phyloP scores from a whole-genome alignment of 2,329 filamentous ascomycete genomes.

The Aspergillus sp. region DNA sequence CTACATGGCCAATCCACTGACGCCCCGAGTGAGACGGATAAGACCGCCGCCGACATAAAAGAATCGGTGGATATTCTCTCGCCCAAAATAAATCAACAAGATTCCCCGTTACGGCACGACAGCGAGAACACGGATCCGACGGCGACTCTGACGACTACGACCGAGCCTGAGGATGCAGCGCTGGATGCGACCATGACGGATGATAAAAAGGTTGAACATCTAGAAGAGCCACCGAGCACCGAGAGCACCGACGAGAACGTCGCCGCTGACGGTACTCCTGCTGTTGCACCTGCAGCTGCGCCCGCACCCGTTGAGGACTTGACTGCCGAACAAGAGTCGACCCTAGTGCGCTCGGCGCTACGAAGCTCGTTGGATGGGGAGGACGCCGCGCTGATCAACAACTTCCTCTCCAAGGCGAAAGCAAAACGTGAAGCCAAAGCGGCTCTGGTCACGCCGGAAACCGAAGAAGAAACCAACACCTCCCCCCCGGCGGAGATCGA shows the following conservation, averaged over 20 bases:
- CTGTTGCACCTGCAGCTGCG: constrained; percentile 2
- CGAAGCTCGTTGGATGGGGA: constrained; percentile 39
- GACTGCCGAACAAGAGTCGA: constrained; percentile 32
- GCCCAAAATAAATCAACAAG: neutral
- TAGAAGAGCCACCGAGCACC: neutral
- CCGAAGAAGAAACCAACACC: constrained; percentile 15
- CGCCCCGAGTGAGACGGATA: constrained; percentile 5
- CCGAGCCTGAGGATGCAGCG: neutral
- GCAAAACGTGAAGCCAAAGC: constrained; percentile 42
- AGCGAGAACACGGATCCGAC: neutral
- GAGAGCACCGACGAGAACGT: constrained; percentile 3
- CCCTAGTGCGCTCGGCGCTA: constrained; percentile 37
- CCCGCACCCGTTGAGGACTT: constrained; percentile 24
- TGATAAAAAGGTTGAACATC: constrained; percentile 7
- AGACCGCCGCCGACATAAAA: constrained; percentile 16
- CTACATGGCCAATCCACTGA: constrained; percentile 20
- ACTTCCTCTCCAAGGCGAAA: constrained; percentile 42
- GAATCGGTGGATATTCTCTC: constrained; percentile 4
- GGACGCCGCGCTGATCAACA: constrained; percentile 40
- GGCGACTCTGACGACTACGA: neutral
- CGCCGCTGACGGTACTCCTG: neutral
- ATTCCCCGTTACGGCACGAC: neutral
- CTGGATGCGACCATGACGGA: constrained; percentile 13
- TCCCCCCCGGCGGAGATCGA: constrained; percentile 13
- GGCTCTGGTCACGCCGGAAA: constrained; percentile 19